Base-by-base conservation (phyloP, 2,329 filamentous ascomycete genomes). In the Ramichloridium luteum region DNA sequence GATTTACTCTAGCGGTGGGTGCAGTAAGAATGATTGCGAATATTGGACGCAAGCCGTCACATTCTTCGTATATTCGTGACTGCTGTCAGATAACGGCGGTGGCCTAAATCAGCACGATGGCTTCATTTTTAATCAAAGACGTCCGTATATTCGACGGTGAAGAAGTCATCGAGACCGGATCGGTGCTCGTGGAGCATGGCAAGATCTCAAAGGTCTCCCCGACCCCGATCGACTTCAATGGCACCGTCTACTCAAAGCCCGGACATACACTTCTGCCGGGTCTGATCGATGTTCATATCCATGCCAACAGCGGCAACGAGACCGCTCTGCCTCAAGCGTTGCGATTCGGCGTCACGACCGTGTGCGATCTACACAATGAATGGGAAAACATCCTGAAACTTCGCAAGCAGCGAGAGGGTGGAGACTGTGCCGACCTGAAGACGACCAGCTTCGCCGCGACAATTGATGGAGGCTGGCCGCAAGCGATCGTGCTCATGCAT, bases 381-480 rank as follows among this genome's bases (percentile, higher is more conserved):
- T 41, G 50, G 3, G 40, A 31, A 13, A 50, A 55, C 34, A 54
- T 57, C 11, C 39, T 42, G 25, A 51, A 50, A 27, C 42, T 57
- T 13, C 47, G 45, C 15, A 48, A 46, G 37, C 46, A 51, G 20
- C 40, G 31, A 9, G 40, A 49, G 48, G 32, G 46, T 37, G 34
- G 53, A 46, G 46, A 66, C 43, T 38, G 51, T 6, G 62, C 65
- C 5, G 61, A 65, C 34, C 58, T 68, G 44, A 70, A 68, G 42
- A 65, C 57, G 1, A 59, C 61, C 2, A 60, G 63, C 8, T 55
- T 60, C 39, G 57, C 61, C 0, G 67, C 67, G 4, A 69, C 65
- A 0, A 61, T 70, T 17, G 57, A 65, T 4, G 64, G 61, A 22
- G 67, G 67, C 3, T 71, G 67, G 67, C 67, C 67, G 0, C 56